These are phyloP conservation scores for Pisolithus sp. DNA, from an alignment of 768 basidiomycete genomes.

Conservation along the genomic window DNA sequence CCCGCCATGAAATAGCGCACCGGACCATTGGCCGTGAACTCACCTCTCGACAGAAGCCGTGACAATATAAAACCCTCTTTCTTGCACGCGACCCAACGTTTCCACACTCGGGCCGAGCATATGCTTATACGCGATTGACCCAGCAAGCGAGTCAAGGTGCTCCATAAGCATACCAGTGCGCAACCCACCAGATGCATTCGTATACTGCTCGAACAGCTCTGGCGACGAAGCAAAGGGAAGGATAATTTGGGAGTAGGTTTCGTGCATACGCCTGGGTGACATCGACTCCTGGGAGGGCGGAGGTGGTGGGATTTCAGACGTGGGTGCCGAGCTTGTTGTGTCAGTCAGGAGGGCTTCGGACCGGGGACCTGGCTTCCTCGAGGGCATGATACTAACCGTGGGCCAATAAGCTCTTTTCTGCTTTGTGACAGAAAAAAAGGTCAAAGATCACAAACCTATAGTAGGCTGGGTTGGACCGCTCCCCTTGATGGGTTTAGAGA, in stretches of 20 bases:
- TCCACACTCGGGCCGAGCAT: conserved; percentile 61
- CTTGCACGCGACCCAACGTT: conserved; percentile 47
- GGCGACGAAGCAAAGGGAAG: conserved; percentile 60
- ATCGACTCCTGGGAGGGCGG: conserved; percentile 20
- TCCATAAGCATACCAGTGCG: conserved; percentile 71
- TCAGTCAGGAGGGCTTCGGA: conserved; percentile 46
- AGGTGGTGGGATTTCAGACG: conserved; percentile 10
- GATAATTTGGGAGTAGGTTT: conserved; percentile 61
- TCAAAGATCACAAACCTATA: conserved; percentile 44
- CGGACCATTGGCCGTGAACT: not conserved
- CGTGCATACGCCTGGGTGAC: conserved; percentile 54
- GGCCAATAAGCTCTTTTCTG: conserved; percentile 5
- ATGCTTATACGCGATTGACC: conserved; percentile 80
- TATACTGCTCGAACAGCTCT: conserved; percentile 58
- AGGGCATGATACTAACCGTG: conserved; percentile 44
- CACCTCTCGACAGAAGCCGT: conserved; percentile 79
- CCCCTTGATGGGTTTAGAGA: conserved; percentile 21
- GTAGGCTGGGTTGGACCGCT: conserved; percentile 47
- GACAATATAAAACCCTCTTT: conserved; percentile 73
- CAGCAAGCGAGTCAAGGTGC: conserved; percentile 80
- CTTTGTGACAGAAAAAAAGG: not conserved
- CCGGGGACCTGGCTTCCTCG: conserved; percentile 50
- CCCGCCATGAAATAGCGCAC: not conserved
- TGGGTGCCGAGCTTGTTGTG: conserved; percentile 18
- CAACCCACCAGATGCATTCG: conserved; percentile 64